Evolutionary conservation across 2,329 filamentous ascomycete genomes (phyloP).

Genomic region (Neofusicoccum cordaticola): DNA sequence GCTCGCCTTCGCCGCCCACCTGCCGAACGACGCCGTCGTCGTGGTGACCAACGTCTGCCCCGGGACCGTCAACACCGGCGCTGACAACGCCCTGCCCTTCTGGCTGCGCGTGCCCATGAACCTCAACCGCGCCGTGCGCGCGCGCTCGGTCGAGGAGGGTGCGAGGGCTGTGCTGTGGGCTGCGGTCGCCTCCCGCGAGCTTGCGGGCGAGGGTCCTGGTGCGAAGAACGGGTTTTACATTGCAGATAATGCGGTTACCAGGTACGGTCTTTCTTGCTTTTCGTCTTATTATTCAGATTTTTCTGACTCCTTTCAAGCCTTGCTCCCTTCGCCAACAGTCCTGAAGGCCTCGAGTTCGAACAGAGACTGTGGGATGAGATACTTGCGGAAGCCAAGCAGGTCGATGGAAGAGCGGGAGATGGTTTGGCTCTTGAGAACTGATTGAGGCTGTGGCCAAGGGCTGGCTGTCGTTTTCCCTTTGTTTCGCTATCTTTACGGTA

Average conservation of each 20-base stretch:
- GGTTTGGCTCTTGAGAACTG: not conserved
- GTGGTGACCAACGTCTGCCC: constrained; percentile 1
- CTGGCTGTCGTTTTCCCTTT: not conserved
- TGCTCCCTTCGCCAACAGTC: not conserved
- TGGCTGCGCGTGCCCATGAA: constrained; percentile 10
- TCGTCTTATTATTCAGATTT: not conserved
- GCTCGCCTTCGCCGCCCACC: not conserved
- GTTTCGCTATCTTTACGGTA: not conserved
- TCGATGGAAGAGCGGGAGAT: not conserved
- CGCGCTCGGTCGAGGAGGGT: not conserved
- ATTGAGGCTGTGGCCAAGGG: not conserved
- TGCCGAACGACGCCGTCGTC: not conserved
- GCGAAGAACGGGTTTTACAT: not conserved
- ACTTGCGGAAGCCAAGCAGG: not conserved
- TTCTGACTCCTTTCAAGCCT: not conserved
- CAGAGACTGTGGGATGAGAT: not conserved
- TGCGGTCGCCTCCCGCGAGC: not conserved
- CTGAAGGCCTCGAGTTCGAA: not conserved
- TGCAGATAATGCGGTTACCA: not conserved
- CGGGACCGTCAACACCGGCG: constrained; percentile 2
- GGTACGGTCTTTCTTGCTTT: not conserved
- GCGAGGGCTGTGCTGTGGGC: not conserved
- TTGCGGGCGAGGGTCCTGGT: not conserved
- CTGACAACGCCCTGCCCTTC: constrained; percentile 6
- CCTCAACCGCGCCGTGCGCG: not conserved